These are phyloP conservation scores for Batkoa obscura DNA, from an alignment of 371 early-diverging fungal species.

Conservation along the genomic window DNA sequence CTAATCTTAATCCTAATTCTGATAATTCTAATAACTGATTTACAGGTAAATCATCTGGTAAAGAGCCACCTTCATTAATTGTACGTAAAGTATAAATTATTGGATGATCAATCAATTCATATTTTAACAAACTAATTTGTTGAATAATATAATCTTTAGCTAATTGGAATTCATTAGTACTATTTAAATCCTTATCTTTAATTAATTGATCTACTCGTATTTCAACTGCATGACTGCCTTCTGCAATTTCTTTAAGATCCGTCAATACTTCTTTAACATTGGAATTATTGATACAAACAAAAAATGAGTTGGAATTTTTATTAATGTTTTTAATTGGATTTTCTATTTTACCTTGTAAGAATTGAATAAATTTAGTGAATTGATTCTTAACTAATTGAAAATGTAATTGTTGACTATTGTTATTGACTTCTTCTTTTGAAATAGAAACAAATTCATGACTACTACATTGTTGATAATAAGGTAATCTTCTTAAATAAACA, in stretches of 20 bases:
- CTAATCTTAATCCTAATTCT: conserved; percentile 53
- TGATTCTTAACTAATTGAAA: too few species aligned
- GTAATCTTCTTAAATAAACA: conserved; percentile 60
- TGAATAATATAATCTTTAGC: conserved; percentile 29
- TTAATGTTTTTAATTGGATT: too few species aligned
- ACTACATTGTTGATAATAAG: conserved; percentile 59
- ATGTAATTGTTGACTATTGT: conserved; percentile 39
- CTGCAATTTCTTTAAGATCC: conserved; percentile 31
- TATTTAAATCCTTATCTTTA: conserved; percentile 3
- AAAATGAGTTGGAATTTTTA: conserved; percentile 27
- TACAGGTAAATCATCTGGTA: conserved; percentile 38
- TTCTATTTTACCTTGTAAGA: conserved; percentile 20
- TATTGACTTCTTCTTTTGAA: conserved; percentile 10
- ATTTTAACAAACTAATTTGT: conserved; percentile 61
- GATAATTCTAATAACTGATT: conserved; percentile 41
- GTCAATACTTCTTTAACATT: conserved; percentile 32
- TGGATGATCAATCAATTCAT: conserved; percentile 42
- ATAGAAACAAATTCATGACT: conserved; percentile 56
- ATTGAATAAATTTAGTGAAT: too few species aligned
- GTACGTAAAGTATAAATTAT: conserved; percentile 88
- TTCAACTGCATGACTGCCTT: conserved; percentile 81
- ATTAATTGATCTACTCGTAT: conserved; percentile 74
- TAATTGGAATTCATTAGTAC: conserved; percentile 9
- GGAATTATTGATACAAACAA: conserved; percentile 73
- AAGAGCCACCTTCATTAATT: conserved; percentile 68